Evolutionary conservation across 1,284 basidiomycete species (phyloP).

Genomic region (Ustilago bromivora): DNA sequence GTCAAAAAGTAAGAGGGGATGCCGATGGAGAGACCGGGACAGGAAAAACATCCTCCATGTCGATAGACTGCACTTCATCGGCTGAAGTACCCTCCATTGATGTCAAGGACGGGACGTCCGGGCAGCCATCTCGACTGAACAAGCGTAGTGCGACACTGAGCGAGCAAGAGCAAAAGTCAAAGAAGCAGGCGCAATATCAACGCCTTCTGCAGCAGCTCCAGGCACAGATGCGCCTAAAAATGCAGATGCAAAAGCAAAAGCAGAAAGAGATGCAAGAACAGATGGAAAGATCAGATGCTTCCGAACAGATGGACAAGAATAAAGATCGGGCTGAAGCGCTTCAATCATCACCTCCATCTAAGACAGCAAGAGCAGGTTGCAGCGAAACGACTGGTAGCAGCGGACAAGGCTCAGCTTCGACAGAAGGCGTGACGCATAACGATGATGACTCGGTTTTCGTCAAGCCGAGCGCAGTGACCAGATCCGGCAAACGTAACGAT

Average conservation of each 20-base stretch:
- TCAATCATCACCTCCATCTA: slow-evolving; percentile 10
- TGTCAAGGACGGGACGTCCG: background rate
- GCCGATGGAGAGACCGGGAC: background rate
- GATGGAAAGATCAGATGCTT: background rate
- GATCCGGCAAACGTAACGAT: background rate
- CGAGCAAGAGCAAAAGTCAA: slow-evolving; percentile 27
- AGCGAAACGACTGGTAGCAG: background rate
- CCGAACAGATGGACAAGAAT: background rate
- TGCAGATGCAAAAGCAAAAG: slow-evolving; percentile 30
- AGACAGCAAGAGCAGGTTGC: background rate
- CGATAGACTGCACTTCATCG: background rate
- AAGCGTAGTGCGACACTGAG: slow-evolving; percentile 9
- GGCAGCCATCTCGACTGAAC: background rate
- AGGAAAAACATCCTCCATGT: background rate
- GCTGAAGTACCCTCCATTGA: background rate
- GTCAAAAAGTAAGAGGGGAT: slow-evolving; percentile 6
- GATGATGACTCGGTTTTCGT: slow-evolving; percentile 6
- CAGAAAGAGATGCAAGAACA: slow-evolving; percentile 19
- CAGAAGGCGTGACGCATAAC: background rate
- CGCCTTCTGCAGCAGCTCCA: slow-evolving; percentile 26
- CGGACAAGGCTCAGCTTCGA: background rate
- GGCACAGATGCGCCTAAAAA: slow-evolving; percentile 29
- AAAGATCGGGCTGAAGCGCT: background rate
- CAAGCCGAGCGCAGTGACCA: slow-evolving; percentile 2
- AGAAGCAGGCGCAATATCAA: slow-evolving; percentile 35